Conservation (phyloP, 106 monocot genomes). For the Posidonia australis region DNA sequence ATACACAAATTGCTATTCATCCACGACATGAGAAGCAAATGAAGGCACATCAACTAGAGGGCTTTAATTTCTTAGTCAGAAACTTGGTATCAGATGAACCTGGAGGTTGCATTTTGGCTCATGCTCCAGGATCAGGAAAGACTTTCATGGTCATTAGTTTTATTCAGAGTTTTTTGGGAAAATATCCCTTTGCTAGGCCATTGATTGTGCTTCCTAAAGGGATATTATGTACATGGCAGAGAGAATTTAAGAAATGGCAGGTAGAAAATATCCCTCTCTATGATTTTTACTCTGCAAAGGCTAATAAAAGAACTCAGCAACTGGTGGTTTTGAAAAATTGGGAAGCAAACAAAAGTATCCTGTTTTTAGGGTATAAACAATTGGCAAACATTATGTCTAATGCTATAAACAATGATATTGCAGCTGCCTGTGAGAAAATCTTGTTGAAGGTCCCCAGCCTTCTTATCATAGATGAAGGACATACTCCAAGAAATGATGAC, state of each 20-base stretch:
- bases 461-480: slow-evolving; percentile 81
- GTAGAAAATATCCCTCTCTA: slow-evolving; percentile 75
- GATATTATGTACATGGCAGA: slow-evolving; percentile 75
- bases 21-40: slow-evolving; percentile 71
- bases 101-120: slow-evolving; percentile 89
- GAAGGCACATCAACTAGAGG: slow-evolving; percentile 82
- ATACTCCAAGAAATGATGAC: slow-evolving; percentile 61
- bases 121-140: slow-evolving; percentile 96
- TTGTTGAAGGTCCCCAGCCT: slow-evolving; percentile 62
- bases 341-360: slow-evolving; percentile 56
- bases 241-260: slow-evolving; percentile 77
- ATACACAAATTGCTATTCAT: slow-evolving; percentile 58
- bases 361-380: slow-evolving; percentile 17
- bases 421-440: slow-evolving; percentile 47
- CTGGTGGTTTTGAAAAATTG: slow-evolving; percentile 60
- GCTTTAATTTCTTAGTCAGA: slow-evolving; percentile 76
- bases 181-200: slow-evolving; percentile 56
- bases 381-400: slow-evolving; percentile 12
- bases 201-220: slow-evolving; percentile 82
- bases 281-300: slow-evolving; percentile 81
- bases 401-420: slow-evolving; percentile 16
- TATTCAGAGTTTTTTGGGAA: slow-evolving; percentile 87
- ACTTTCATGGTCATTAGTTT: slow-evolving; percentile 98
- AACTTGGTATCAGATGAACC: slow-evolving; percentile 75
- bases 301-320: slow-evolving; percentile 60